These are phyloP conservation scores for Aspergillus luchuensis DNA, from an alignment of 2,329 filamentous ascomycete species.

Conservation along the genomic window DNA sequence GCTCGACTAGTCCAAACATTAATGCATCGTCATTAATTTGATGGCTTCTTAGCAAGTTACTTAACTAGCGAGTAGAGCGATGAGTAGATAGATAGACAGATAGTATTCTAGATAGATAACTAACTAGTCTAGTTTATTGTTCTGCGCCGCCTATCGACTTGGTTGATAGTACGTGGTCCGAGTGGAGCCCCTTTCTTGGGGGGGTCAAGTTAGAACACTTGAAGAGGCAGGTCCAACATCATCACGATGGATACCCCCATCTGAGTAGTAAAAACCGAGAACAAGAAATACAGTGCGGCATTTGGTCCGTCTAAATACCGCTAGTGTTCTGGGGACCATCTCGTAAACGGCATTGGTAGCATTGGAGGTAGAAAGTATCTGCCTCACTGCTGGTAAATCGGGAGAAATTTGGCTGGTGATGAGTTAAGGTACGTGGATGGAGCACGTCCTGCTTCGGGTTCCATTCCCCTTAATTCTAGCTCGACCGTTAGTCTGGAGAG, in stretches of 20 bases:
- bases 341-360: background rate
- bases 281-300: no score
- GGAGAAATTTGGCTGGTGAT: background rate
- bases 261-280: no score
- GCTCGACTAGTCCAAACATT: conserved; percentile 2
- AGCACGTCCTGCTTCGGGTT: background rate
- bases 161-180: background rate
- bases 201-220: background rate
- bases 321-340: no score
- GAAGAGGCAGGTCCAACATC: background rate
- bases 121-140: background rate
- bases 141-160: background rate
- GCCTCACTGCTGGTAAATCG: background rate
- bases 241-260: background rate
- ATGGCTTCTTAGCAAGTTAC: background rate
- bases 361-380: background rate
- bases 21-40: conserved; percentile 1
- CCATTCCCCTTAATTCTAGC: conserved; percentile 4
- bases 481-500: background rate
- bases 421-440: background rate
- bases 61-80: background rate
- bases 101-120: background rate
- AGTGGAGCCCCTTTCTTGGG: background rate
- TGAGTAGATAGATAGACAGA: background rate
- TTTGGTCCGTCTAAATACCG: no score